Evolutionary conservation across 1,139 yeast genomes (phyloP), one percentile per base, ranked within the genome.

Genomic region (Kodamaea suecica): DNA sequence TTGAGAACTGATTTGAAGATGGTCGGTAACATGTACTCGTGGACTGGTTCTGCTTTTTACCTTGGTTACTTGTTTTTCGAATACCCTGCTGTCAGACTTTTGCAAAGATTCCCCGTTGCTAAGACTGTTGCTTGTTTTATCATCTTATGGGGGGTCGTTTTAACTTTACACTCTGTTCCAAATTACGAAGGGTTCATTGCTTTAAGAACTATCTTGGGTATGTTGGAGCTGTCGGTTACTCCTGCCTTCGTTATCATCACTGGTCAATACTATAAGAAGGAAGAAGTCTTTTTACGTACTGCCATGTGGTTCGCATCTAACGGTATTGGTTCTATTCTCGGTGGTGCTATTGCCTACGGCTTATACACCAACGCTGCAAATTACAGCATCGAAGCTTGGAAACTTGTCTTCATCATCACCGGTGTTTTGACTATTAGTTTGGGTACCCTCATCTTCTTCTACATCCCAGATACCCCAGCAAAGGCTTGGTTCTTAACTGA

Each of bases 21-120:
- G 82, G 50, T 47, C 12, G 79, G 80, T 20, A 55, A 63, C 33
- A 63, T 63, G 57, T 78, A 77, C 49, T 60, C 77, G 5, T 77
- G 81, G 80, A 67, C 70, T n/a, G 81, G 78, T 25, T 61, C 78
- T 10, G 66, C 78, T 1, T 78, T 78, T 41, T 78, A 78, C 49
- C 49, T 75, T 29, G 81, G 80, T 5, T 75, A 73, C 39, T 50
- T 76, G 31, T 26, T 54, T 12, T 73, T 72, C 50, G 76, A 70
- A 43, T 59, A 64, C 35, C 75, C 77, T 5, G 68, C 76, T 2
- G 64, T 64, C 17, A 48, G 57, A 34, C 36, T 71, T 4, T 48
- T 73, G 34, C 76, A 72, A 48, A 53, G 53, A 31, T 66, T 67
- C 39, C 76, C 77, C 2, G 53, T 73, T 26, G 62, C 71, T 9